Evolutionary conservation across 352 stramenopile genomes (phyloP), one percentile per base, ranked within the genome.

Genomic region (Phytophthora uliginosa): DNA sequence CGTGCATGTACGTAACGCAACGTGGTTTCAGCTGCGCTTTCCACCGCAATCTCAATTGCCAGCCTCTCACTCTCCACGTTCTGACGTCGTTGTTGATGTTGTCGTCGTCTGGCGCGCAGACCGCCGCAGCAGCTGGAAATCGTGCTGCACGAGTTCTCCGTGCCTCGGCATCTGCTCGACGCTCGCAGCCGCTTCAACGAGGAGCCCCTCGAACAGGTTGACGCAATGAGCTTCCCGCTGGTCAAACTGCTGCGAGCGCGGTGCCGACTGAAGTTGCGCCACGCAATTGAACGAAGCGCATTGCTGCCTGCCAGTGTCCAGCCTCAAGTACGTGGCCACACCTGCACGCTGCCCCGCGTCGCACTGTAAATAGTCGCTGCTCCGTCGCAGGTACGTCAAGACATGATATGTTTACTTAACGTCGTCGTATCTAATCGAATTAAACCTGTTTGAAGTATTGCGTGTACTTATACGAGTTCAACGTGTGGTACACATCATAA

Each of bases 91-190:
- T n/a, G 13, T 53, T 80, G 33, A 79, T 17, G 12, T 42, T 51
- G 53, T 66, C 40, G 60, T 64, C 42, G 57, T 54, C 18, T 71
- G 55, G 15, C 33, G 17, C 8, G 24, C 24, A 82, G 74, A 8
- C 38, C 59, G 7, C 20, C 9, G 0, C 59, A 67, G 38, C 56
- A 81, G 48, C 28, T 69, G 57, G 59, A 58, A 64, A 61, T 78
- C 3, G 22, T 50, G 31, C 59, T 91, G 18, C 80, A 84, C 20
- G 79, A 89, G 47, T 91, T 92, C 65, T 89, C 85, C 7, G 62
- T 88, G 10, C 85, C 85, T 22, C 69, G 82, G 33, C 73, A 82
- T 55, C 55, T 89, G 52, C 47, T 85, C 40, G 17, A 56, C 40
- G 59, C 26, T 18, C 26, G 34, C 20, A 33, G 22, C 20, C 56